Conservation (phyloP, 805 yeast genomes). For the Cyberlindnera nakhonratchasimensis region DNA sequence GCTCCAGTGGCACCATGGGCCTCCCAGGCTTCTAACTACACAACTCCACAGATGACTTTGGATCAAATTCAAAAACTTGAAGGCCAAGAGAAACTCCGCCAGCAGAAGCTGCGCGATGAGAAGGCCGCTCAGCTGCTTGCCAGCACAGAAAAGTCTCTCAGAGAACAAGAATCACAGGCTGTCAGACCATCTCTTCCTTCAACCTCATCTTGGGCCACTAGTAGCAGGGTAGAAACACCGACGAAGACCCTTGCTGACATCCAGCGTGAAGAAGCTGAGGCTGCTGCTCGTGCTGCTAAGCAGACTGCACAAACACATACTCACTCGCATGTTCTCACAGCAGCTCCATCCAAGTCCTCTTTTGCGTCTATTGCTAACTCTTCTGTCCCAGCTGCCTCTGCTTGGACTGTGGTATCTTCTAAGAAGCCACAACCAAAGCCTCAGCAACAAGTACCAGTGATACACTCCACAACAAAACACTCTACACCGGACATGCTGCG, state of each 20-base stretch:
- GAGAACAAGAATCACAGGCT: conserved; percentile 14
- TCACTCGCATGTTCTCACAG: conserved; percentile 4
- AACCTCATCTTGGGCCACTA: conserved; percentile 38
- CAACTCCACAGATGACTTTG: conserved; percentile 41
- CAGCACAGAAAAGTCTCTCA: conserved; percentile 17
- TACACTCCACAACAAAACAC: conserved; percentile 16
- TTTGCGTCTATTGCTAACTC: conserved; percentile 25
- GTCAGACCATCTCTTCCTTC: conserved; percentile 27
- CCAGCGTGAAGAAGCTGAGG: conserved; percentile 52
- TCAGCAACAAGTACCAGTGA: conserved; percentile 8
- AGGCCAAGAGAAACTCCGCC: conserved; percentile 44
- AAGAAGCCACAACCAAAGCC: conserved; percentile 19
- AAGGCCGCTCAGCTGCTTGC: conserved; percentile 25
- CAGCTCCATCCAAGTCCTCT: conserved; percentile 13
- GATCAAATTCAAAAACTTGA: conserved; percentile 47
- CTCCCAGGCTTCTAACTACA: conserved; percentile 22
- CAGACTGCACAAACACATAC: conserved; percentile 14
- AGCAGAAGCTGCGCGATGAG: conserved; percentile 34
- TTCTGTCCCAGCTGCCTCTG: conserved; percentile 14
- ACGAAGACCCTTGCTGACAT: conserved; percentile 57
- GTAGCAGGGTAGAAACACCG: conserved; percentile 29
- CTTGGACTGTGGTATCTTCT: conserved; percentile 40
- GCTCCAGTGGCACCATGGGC: conserved; percentile 55
- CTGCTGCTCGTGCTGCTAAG: conserved; percentile 27
- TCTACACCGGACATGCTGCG: conserved; percentile 35